Percentiles rank a stretch among this genome's conserved stretches.
Evolutionary conservation across 192 early-diverging fungal genomes (phyloP).

Genomic region (Backusella mclennaniae): DNA sequence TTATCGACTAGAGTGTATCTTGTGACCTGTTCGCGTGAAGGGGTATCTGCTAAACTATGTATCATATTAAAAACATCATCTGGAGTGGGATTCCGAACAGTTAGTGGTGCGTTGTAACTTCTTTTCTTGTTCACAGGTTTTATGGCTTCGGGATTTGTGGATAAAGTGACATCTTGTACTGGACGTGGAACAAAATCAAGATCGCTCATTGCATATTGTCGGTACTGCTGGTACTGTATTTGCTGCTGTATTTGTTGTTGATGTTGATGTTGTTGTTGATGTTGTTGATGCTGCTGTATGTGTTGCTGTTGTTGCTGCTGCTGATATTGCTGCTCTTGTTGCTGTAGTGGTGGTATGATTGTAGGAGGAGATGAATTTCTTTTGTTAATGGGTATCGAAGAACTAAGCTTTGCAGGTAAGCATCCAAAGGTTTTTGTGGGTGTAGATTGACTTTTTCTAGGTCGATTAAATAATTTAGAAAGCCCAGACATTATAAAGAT

Average conservation of each 20-base stretch:
- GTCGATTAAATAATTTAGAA: not conserved
- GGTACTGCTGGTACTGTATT: not conserved
- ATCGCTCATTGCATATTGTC: not conserved
- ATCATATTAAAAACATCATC: not conserved
- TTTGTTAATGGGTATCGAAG: not conserved
- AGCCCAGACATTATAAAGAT: not conserved
- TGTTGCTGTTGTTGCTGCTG: too few relatives aligned
- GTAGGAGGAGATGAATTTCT: not conserved
- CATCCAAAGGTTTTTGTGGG: not conserved
- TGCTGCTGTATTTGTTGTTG: too few relatives aligned
- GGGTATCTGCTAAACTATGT: slow-evolving; percentile 2
- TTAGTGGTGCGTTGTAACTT: not conserved
- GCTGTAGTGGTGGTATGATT: not conserved
- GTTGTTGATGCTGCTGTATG: not conserved
- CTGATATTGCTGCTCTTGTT: not conserved
- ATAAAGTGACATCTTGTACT: not conserved
- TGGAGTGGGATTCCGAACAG: not conserved
- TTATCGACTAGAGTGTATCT: not conserved
- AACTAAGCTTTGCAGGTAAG: not conserved
- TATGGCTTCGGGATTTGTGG: not conserved
- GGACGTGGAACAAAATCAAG: not conserved
- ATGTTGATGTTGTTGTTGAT: not conserved
- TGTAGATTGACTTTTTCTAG: slow-evolving; percentile 2
- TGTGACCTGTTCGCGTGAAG: slow-evolving; percentile 6
- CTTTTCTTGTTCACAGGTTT: not conserved